Evolutionary conservation across 2,329 filamentous ascomycete genomes (phyloP).

Genomic region (Alternaria ethzedia): DNA sequence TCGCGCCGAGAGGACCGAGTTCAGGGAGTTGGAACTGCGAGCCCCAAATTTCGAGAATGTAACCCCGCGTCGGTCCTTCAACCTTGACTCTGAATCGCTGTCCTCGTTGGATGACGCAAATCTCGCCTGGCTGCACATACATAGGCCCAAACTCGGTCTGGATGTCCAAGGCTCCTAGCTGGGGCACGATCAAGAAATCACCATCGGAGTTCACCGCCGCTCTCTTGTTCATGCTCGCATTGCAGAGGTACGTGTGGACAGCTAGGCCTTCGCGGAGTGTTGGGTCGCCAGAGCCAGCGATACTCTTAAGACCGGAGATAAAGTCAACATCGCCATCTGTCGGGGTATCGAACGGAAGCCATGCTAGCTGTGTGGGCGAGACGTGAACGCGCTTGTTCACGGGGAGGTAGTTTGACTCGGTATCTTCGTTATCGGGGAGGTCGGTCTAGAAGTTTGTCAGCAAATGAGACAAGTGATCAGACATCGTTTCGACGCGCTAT

Average conservation of each 20-base stretch:
- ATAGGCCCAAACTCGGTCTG: conserved; percentile 78
- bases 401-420: conserved; percentile 45
- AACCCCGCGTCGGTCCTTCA: conserved; percentile 69
- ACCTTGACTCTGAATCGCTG: conserved; percentile 76
- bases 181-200: conserved; percentile 77
- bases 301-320: conserved; percentile 43
- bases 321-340: conserved; percentile 41
- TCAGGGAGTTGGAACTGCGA: conserved; percentile 49
- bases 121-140: conserved; percentile 78
- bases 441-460: conserved; percentile 42
- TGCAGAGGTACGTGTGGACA: conserved; percentile 43
- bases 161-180: conserved; percentile 76
- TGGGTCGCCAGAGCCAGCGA: conserved; percentile 49
- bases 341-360: conserved; percentile 47
- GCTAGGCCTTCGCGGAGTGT: conserved; percentile 46
- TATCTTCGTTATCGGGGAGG: conserved; percentile 45
- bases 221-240: conserved; percentile 44
- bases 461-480: conserved; percentile 9
- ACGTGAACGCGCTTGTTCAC: conserved; percentile 46
- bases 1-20: conserved; percentile 48
- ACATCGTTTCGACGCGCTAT: background rate
- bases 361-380: conserved; percentile 47
- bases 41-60: conserved; percentile 64
- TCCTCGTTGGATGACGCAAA: conserved; percentile 76
- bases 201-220: conserved; percentile 69